Evolutionary conservation across 495 filamentous ascomycete species (phyloP), one percentile per base, ranked within the genome.

Genomic region (Penicillium cinerascens): DNA sequence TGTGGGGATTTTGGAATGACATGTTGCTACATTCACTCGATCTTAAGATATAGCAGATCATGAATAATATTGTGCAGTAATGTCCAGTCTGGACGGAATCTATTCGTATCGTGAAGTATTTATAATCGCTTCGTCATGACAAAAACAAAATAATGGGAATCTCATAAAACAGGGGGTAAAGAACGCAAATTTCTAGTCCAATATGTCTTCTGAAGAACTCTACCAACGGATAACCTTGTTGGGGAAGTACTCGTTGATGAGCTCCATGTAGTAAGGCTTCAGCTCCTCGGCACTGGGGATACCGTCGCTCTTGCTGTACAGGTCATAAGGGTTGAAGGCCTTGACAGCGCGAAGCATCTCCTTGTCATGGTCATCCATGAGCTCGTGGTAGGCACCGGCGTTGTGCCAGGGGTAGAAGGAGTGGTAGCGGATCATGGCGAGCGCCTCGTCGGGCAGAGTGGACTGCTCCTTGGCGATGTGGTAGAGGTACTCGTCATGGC

Each of bases 401-500:
- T 73, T 82, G 64, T 95, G 91, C 91, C 91, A 96, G 17, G 90
- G 83, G 64, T 96, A 96, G 72, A 96, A 96, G 1, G 81, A 86
- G 63, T 96, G 91, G 64, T 91, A 95, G 46, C 91, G 76, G 56
- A 95, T 89, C 87, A 96, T 92, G 29, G 90, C 91, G 15, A 96
- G 78, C 4, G 87, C 88, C 76, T 92, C 89, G 23, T 74, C 72
- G 0, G 91, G 91, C 9, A 96, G 70, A 8, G 77, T 86, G 3
- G 80, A 85, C 74, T 93, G 89, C 44, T 87, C 83, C 71, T 86
- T 88, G 58, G 84, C 78, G 38, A 96, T 83, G 56, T 89, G 85
- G 69, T 93, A 95, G 38, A 96, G 77, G 61, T 92, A 96, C 71
- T 96, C 91, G 57, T 96, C 89, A 58, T 96, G 91, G 22, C 91